Conservation (phyloP, 495 filamentous ascomycete species). For the Bombardia bombarda region DNA sequence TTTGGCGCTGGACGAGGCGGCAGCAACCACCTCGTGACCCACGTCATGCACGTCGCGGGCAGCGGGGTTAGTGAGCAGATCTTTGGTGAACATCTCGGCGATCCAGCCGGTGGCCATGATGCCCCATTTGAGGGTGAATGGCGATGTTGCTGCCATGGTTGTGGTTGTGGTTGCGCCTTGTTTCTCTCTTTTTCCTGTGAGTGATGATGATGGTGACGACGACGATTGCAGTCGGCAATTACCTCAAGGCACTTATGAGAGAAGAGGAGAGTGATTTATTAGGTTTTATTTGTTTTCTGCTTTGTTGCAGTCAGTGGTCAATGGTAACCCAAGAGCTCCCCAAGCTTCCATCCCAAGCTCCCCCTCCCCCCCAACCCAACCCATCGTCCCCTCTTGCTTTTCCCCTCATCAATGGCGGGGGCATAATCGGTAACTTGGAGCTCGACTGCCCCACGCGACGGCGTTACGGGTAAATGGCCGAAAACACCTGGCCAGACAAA, state of each 20-base stretch:
- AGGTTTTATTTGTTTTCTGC: no score
- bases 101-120: constrained; percentile 81
- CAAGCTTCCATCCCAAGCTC: neutral
- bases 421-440: neutral
- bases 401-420: constrained; percentile 15
- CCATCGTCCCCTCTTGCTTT: constrained; percentile 2
- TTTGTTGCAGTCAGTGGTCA: neutral
- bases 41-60: constrained; percentile 65
- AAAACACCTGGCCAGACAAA: no score
- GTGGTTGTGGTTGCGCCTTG: neutral
- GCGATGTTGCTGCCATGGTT: constrained; percentile 35
- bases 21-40: constrained; percentile 70
- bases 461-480: constrained; percentile 24
- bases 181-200: no score
- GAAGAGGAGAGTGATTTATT: no score
- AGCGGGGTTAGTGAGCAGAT: constrained; percentile 72
- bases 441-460: constrained; percentile 1
- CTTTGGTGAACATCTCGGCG: constrained; percentile 69
- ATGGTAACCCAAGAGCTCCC: neutral
- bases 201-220: no score
- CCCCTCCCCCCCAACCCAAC: no score
- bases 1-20: constrained; percentile 68
- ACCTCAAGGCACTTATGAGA: no score
- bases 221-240: no score
- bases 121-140: constrained; percentile 65